Conservation (phyloP, 2,329 filamentous ascomycete genomes). For the Colletotrichum neosansevieriae region DNA sequence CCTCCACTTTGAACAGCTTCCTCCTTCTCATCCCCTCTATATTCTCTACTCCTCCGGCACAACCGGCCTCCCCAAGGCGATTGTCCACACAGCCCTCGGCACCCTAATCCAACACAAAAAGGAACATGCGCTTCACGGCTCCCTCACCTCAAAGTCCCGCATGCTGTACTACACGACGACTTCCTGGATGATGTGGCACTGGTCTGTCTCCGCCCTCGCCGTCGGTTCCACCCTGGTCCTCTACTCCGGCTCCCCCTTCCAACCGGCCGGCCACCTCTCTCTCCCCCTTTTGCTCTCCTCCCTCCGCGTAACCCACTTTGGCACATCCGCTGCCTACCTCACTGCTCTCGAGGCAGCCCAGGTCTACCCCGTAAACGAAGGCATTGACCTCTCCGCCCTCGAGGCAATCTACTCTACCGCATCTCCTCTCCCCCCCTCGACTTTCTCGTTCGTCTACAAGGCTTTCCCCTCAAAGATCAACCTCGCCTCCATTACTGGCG, state of each 20-base stretch:
- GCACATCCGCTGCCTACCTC: conserved; percentile 94
- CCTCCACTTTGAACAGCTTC: conserved; percentile 80
- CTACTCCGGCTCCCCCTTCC: conserved; percentile 94
- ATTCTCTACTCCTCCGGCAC: conserved; percentile 95
- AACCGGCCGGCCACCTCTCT: conserved; percentile 80
- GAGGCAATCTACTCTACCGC: conserved; percentile 95
- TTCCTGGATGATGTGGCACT: conserved; percentile 99
- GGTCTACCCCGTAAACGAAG: conserved; percentile 68
- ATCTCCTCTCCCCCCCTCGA: conserved; percentile 90
- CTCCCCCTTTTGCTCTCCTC: conserved; percentile 86
- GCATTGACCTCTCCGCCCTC: conserved; percentile 72
- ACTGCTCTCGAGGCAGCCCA: conserved; percentile 87
- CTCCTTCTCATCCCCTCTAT: conserved; percentile 89
- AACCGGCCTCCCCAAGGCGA: conserved; percentile 88
- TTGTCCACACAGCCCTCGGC: conserved; percentile 90
- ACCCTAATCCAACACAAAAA: conserved; percentile 98
- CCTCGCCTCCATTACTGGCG: conserved; percentile 92
- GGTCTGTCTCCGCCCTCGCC: conserved; percentile 88
- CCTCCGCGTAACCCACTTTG: conserved; percentile 89
- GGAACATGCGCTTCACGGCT: conserved; percentile 89
- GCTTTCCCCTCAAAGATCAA: conserved; percentile 86
- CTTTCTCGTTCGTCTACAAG: conserved; percentile 89
- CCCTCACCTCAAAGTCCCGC: conserved; percentile 77
- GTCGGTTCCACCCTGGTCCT: conserved; percentile 86
- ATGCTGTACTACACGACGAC: conserved; percentile 96